Base-by-base conservation (phyloP, 2,329 filamentous ascomycete species). In the Penicillium palitans region DNA sequence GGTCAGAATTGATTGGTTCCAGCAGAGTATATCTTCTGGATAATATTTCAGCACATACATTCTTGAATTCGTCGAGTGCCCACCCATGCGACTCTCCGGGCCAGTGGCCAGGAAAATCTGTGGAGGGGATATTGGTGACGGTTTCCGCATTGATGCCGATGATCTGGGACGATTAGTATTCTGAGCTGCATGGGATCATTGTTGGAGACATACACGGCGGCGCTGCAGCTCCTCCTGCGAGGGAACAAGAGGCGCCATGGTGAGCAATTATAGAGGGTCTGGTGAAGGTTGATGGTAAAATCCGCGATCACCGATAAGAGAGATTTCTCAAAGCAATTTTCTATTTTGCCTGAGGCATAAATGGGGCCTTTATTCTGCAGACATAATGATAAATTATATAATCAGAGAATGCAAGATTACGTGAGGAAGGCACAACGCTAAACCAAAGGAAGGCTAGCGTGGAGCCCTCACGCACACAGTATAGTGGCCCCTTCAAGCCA, bases 61-160 rank as follows among this genome's bases (percentile, higher is more conserved):
- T 71, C 63, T 80, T 83, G 78, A 96, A 96, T 61, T 85, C 82
- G 2, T 90, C 82, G 52, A 92, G 79, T 60, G 89, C 83, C 88
- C 92, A 97, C 51, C 84, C 82, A 71, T 91, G 84, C 77, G 96
- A 90, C 79, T 98, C 95, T 67, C 90, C 90, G 3, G 91, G 89
- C 80, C 88, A 95, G 76, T 96, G 91, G 65, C 90, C 89, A 17
- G 96, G 96, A 74, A 93, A 96, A 73, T 98, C 93, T 69, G 88
- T 96, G 47, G 92, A 95, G 61, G 88, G 84, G 68, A 93, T 90
- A 79, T 98, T 87, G 67, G 89, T 90, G 70, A 99, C 90, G 24
- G 91, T 97, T 78, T 99, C 95, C 66, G 87, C 82, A 76, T 95
- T 91, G 78, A 99, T 87, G 67, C 88, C 87, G 70, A 99, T 88